Conservation (phyloP, 352 stramenopile species). For the Phytophthora chlamydospora region DNA sequence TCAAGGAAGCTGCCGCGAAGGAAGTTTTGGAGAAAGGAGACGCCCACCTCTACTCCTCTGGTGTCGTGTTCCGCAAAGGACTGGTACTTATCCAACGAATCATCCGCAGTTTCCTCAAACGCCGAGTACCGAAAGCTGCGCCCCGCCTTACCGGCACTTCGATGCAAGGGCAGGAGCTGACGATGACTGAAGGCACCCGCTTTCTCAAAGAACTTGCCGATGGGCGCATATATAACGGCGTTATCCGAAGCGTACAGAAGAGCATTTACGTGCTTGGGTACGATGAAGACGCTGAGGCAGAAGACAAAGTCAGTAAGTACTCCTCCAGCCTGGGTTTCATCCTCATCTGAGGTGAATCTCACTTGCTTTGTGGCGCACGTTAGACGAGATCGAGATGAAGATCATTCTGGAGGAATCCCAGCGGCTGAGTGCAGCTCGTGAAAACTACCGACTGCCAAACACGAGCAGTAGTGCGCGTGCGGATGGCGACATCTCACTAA, state of each 20-base stretch:
- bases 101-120: constrained; percentile 74
- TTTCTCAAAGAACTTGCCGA: constrained; percentile 81
- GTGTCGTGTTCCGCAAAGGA: constrained; percentile 75
- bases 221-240: constrained; percentile 68
- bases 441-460: constrained; percentile 20
- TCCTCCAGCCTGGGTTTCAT: not conserved
- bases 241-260: constrained; percentile 52
- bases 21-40: constrained; percentile 74
- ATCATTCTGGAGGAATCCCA: constrained; percentile 76
- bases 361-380: not conserved
- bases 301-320: constrained; percentile 74
- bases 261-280: constrained; percentile 66
- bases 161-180: constrained; percentile 15
- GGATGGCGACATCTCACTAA: constrained; percentile 64
- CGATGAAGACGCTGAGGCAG: constrained; percentile 57
- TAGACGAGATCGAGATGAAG: constrained; percentile 82
- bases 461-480: constrained; percentile 11
- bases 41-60: constrained; percentile 68
- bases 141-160: not conserved
- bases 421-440: constrained; percentile 47
- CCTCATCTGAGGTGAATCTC: not conserved
- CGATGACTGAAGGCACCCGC: constrained; percentile 58
- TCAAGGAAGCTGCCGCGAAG: constrained; percentile 58
- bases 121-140: constrained; percentile 39
- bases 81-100: constrained; percentile 74